Evolutionary conservation across 306 rosid genomes (phyloP).

Genomic region (Urtica urens): DNA sequence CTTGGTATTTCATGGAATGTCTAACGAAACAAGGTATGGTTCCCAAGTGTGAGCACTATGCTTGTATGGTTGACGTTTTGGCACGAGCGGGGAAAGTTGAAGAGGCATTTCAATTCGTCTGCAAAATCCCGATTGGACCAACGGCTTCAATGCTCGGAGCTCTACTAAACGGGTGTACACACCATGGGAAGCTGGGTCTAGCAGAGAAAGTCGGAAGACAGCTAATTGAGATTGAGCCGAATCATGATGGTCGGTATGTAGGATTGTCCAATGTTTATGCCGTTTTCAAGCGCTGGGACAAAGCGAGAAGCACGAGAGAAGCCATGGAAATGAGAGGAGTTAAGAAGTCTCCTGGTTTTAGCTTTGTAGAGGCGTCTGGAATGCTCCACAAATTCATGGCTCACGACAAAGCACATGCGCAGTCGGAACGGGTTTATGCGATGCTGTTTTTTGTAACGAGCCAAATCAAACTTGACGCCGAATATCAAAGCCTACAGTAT

Average conservation of each 20-base stretch:
- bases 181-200: constrained; percentile 3
- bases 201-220: constrained; percentile 5
- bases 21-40: not conserved
- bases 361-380: constrained; percentile 9
- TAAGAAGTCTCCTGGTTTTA: constrained; percentile 11
- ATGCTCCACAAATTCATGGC: constrained; percentile 27
- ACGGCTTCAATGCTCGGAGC: constrained; percentile 10
- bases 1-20: not conserved
- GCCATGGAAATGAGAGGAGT: constrained; percentile 12
- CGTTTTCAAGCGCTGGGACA: constrained; percentile 7
- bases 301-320: constrained; percentile 7
- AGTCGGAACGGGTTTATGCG: constrained; percentile 39
- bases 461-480: constrained; percentile 42
- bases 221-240: constrained; percentile 10
- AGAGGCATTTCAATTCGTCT: not conserved
- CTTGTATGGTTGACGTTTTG: constrained; percentile 12
- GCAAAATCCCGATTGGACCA: not conserved
- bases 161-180: constrained; percentile 4
- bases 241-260: constrained; percentile 9
- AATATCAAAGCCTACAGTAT: constrained; percentile 25
- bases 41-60: constrained; percentile 9
- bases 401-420: constrained; percentile 54
- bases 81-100: constrained; percentile 6
- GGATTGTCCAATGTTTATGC: constrained; percentile 9
- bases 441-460: constrained; percentile 39